phyloP scores from a whole-genome alignment of 495 filamentous ascomycete species.

The Cenococcum geophilum region DNA sequence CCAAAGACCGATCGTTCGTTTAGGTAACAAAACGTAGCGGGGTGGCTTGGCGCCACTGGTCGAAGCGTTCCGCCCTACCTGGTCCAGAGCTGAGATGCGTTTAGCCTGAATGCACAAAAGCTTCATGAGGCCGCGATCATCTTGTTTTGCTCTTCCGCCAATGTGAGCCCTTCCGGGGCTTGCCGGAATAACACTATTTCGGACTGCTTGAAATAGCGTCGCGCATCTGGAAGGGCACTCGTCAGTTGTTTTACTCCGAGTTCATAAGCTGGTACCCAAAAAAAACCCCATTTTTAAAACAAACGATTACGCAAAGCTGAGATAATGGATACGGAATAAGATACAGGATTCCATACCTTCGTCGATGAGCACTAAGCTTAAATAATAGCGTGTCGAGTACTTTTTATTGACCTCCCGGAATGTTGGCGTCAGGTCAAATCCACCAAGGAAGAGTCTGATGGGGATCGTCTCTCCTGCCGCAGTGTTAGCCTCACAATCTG shows the following conservation, averaged over 20 bases:
- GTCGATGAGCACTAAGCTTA: constrained; percentile 93
- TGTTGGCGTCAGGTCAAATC: constrained; percentile 95
- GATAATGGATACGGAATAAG: constrained; percentile 4
- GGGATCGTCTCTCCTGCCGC: constrained; percentile 86
- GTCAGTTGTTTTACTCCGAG: constrained; percentile 4
- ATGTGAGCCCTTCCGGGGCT: constrained; percentile 57
- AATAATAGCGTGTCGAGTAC: constrained; percentile 96
- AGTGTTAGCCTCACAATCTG: constrained; percentile 31
- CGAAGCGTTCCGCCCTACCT: not conserved
- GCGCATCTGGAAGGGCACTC: constrained; percentile 57
- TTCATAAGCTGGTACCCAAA: not conserved
- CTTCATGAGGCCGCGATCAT: constrained; percentile 27
- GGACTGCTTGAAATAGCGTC: constrained; percentile 98
- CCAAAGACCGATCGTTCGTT: not conserved
- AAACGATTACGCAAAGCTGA: not conserved
- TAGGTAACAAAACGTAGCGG: not conserved
- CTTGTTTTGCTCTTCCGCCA: constrained; percentile 32
- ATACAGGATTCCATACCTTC: constrained; percentile 57
- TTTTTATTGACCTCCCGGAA: constrained; percentile 99
- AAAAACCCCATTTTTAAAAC: not conserved
- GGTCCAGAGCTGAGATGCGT: not conserved
- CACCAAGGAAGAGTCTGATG: constrained; percentile 93
- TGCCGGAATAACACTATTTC: constrained; percentile 97
- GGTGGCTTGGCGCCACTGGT: not conserved
- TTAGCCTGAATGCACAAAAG: constrained; percentile 1